Evolutionary conservation across 2,329 filamentous ascomycete genomes (phyloP), one percentile per base, ranked within the genome.

Genomic region (Hypoxylon sp.): DNA sequence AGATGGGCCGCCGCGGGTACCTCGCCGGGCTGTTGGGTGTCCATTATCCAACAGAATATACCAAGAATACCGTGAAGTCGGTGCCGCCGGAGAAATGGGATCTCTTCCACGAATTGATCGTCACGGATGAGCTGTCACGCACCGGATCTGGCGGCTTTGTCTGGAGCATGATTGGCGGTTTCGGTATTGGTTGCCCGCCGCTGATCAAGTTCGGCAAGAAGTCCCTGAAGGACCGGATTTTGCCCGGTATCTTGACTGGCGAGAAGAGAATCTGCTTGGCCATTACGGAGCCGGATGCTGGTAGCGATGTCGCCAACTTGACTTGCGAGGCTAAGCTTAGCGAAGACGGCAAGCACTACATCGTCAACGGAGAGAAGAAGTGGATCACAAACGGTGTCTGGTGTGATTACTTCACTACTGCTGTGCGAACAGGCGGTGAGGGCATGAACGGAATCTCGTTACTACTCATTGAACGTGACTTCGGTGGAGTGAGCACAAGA

Each of bases 341-440:
- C 70, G 92, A 96, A 74, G 96, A 99, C 76, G 96, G 96, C 77
- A 98, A 98, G 86, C 93, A 98, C 84, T 99, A 97, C 82, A 98
- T 98, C 74, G 96, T 99, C 82, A 99, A 98, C 78, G 96, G 96
- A 60, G 95, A 98, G 89, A 98, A 99, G 91, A 99, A 99, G 84
- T 98, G 96, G 95, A 98, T 98, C 81, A 98, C 95, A 76, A 99
- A 99, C 82, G 96, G 96, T 77, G 89, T 98, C 76, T 98, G 94
- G 93, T 89, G 86, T 69, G 96, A 99, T 81, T 99, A 98, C 85
- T 98, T 98, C 85, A 98, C 96, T 60, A 97, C 93, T 13, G 96
- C 95, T 25, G 96, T 99, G 41, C 91, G 96, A 67, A 99, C 96
- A 11, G 94, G 92, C 70, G 91, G 90, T 34, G 84, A 88, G 23